Percentiles rank a stretch among this genome's conserved stretches.
Conservation (phyloP, 2,329 filamentous ascomycete species). For the Phoma sp. region DNA sequence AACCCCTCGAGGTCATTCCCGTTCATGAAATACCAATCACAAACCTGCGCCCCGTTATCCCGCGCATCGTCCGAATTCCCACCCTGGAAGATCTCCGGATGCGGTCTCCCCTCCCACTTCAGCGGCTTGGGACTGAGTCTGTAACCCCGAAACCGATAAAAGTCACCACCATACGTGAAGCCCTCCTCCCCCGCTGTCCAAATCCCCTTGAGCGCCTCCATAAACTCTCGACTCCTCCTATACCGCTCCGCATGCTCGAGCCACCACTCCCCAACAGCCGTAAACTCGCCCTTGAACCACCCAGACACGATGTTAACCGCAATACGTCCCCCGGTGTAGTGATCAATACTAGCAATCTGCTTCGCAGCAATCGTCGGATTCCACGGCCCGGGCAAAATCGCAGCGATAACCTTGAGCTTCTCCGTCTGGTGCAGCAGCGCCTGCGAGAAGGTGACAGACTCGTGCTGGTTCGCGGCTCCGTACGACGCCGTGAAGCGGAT, state of each 20-base stretch:
- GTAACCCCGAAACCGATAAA: conserved; percentile 61
- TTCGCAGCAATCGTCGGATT: conserved; percentile 59
- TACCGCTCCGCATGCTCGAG: conserved; percentile 61
- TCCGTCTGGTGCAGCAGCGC: conserved; percentile 57
- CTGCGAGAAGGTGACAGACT: conserved; percentile 60
- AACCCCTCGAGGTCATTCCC: conserved; percentile 63
- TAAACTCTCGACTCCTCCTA: conserved; percentile 58
- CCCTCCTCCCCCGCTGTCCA: conserved; percentile 56
- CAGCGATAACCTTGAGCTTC: conserved; percentile 59
- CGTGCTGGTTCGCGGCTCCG: conserved; percentile 57
- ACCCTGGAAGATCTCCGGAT: conserved; percentile 62
- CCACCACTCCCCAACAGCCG: conserved; percentile 61
- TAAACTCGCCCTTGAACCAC: conserved; percentile 63
- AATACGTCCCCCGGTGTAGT: conserved; percentile 59
- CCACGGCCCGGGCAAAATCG: conserved; percentile 52
- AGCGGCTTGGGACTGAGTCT: conserved; percentile 59
- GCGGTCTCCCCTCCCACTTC: conserved; percentile 40
- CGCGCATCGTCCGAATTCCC: conserved; percentile 60
- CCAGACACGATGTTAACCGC: conserved; percentile 61
- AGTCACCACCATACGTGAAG: conserved; percentile 59
- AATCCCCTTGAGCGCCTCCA: conserved; percentile 58
- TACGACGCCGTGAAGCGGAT: conserved; percentile 62
- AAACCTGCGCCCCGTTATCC: conserved; percentile 56
- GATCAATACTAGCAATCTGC: conserved; percentile 61
- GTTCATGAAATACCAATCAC: conserved; percentile 64